Base-by-base conservation (phyloP, 1,139 yeast genomes). In the Nakaseomyces nivariensis region DNA sequence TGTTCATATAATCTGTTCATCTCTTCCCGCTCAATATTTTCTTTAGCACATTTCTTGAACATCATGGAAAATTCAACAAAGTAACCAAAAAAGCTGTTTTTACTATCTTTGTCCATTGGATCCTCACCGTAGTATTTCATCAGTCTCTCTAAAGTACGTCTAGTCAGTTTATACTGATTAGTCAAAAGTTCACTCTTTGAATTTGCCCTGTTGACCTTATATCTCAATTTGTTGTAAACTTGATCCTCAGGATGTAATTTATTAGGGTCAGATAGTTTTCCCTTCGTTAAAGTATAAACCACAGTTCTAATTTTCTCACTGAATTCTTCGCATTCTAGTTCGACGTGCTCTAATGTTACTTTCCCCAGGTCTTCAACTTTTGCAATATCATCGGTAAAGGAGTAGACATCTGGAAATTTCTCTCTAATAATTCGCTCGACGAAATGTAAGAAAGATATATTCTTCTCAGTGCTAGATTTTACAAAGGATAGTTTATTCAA, bases 51-150 rank as follows among this genome's bases (percentile, higher is more conserved):
- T 58, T 80, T 79, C 63, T 79, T 83, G 70, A 84, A 92, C 58
- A 86, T 90, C 44, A 72, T 72, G 13, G 85, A 75, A 66, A 92
- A 92, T 51, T 78, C 76, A 4, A 88, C 71, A 63, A 92, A 85
- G 62, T 83, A 83, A 52, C 77, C 71, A 61, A 92, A 82, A 63
- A 92, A 90, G 1, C 81, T 70, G 53, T 78, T 77, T 52, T 81
- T 77, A 55, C 89, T 79, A 17, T 77, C 69, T 5, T 71, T 61
- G 60, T 87, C 95, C 4, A 68, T 65, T 1, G 79, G 73, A 60
- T 84, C 82, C 64, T 92, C 98, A 6, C 97, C 97, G 66, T 84
- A 92, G 62, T 79, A 84, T 47, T 71, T 71, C 92, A 92, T 82
- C 48, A 87, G 70, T 46, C 76, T 73, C 36, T 75, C 73, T 56